Evolutionary conservation across 148 eudicot species (phyloP), one percentile per base, ranked within the genome.

Genomic region (Rheum nobile): DNA sequence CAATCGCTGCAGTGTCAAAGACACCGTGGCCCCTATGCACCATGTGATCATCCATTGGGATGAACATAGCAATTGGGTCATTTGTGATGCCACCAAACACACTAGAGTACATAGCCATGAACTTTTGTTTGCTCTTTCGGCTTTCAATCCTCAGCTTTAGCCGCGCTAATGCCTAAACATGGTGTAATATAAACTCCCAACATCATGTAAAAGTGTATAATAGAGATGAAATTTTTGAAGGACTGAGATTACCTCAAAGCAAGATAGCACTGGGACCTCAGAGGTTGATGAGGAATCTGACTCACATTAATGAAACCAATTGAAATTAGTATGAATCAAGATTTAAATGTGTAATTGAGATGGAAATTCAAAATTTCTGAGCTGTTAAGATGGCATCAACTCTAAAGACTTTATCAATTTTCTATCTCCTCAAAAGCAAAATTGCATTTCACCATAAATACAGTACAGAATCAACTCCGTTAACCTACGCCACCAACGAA

Each of bases 1-100:
- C 22, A 35, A 93, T 87, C 26, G 87, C 82, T 9, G 96, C 90
- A 46, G 94, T 90, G 80, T 93, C 98, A 16, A 89, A 90, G 73
- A 93, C 94, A 41, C 94, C 98, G 46, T 93, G 98, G n/a, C 98
- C 98, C 79, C 96, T 77, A 79, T 93, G 98, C 72, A 93, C 98
- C 94, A 93, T 87, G 83, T 93, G 98, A 50, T 93, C 98, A 68
- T 93, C 98, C 86, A 93, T 84, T 38, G 98, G 92, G 35, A 93
- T 87, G 70, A 90, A 86, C 96, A 90, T 93, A 22, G 85, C 94
- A n/a, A 86, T 83, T 39, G 90, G 89, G 78, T 93, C 96, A 0
- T 79, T 84, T 44, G 86, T 89, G 67, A 90, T 93, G 38, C 98
- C 98, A 71, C 94, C 96, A 81, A 84, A 89, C 59, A 84, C 76